Evolutionary conservation across 148 eudicot genomes (phyloP).

Genomic region (Diospyros kaki): DNA sequence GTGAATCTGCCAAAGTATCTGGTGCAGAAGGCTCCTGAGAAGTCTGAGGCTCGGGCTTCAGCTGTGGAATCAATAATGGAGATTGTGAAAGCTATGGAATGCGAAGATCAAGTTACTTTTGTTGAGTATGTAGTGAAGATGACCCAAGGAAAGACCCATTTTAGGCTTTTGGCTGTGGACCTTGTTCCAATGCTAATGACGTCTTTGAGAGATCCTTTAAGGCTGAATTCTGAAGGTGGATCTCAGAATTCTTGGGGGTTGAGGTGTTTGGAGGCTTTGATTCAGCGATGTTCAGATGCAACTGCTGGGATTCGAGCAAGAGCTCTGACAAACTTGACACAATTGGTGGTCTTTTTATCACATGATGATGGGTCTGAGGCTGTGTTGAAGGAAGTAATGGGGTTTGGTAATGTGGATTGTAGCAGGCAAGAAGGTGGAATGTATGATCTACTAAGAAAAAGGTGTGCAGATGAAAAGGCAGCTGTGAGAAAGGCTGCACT

Average conservation of each 20-base stretch:
- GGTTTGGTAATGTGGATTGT: slow-evolving; percentile 28
- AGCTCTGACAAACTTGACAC: slow-evolving; percentile 76
- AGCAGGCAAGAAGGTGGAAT: slow-evolving; percentile 22
- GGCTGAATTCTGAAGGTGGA: slow-evolving; percentile 25
- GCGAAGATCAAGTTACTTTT: slow-evolving; percentile 56
- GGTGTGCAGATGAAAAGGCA: slow-evolving; percentile 91
- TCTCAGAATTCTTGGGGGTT: slow-evolving; percentile 54
- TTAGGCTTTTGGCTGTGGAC: slow-evolving; percentile 84
- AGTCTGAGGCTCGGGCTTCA: slow-evolving; percentile 64
- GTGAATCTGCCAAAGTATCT: slow-evolving; percentile 74
- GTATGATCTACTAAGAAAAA: slow-evolving; percentile 57
- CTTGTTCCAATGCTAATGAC: slow-evolving; percentile 49
- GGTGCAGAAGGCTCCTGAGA: slow-evolving; percentile 75
- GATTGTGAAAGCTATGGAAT: slow-evolving; percentile 59
- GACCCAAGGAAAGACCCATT: slow-evolving; percentile 66
- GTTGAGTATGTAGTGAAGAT: slow-evolving; percentile 72
- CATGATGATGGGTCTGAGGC: slow-evolving; percentile 26
- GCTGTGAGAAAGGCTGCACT: slow-evolving; percentile 93
- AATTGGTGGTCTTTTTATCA: slow-evolving; percentile 49
- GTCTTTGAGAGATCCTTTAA: slow-evolving; percentile 36
- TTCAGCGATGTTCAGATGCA: slow-evolving; percentile 74
- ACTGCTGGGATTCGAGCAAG: slow-evolving; percentile 76
- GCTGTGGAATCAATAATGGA: slow-evolving; percentile 80
- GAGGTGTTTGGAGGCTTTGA: slow-evolving; percentile 66
- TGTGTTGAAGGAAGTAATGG: slow-evolving; percentile 52